Base-by-base conservation (phyloP, 1,139 yeast genomes). In the Yamadazyma taylorii region DNA sequence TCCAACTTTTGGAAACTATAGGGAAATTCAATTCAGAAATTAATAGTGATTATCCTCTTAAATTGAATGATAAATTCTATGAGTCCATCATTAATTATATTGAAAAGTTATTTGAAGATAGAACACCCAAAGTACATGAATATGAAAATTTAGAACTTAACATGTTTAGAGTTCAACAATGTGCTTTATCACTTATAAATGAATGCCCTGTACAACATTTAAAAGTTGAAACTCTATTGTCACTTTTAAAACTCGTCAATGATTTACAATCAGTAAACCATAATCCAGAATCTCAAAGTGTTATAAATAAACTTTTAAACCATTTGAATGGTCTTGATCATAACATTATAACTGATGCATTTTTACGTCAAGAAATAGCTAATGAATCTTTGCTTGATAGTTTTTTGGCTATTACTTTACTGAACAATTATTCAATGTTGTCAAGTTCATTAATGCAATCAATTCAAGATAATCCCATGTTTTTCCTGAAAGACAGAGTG, bases 111-210 rank as follows among this genome's bases (percentile, higher is more conserved):
- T 70, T 56, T 41, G 45, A 41, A 3, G 59, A 60, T 3, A 37
- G 43, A 1, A 51, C 56, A 9, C 75, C 74, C 0, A 45, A 47
- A 19, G 57, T 60, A 3, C 76, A 71, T 44, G 73, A 69, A 43
- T 68, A 59, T 48, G 41, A 55, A 36, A 48, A 66, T 40, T 41
- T 54, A 27, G 66, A 69, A 24, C 48, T 50, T 30, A 67, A 56
- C 43, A 43, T 68, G 16, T 61, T 61, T 30, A 46, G 63, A 21
- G 52, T 69, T 4, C 73, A 67, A 39, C 26, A 37, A 4, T 27
- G 32, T 7, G 40, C 40, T 10, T 32, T 28, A 12, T 17, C 12
- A 3, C 16, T 46, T 4, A n/a, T 41, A 1, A 24, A 31, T 6
- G 11, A 15, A 11, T 11, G 11, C 13, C 17, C 24, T 12, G 13